Evolutionary conservation across 1,139 yeast genomes (phyloP).

Genomic region (Geotrichum restrictum): DNA sequence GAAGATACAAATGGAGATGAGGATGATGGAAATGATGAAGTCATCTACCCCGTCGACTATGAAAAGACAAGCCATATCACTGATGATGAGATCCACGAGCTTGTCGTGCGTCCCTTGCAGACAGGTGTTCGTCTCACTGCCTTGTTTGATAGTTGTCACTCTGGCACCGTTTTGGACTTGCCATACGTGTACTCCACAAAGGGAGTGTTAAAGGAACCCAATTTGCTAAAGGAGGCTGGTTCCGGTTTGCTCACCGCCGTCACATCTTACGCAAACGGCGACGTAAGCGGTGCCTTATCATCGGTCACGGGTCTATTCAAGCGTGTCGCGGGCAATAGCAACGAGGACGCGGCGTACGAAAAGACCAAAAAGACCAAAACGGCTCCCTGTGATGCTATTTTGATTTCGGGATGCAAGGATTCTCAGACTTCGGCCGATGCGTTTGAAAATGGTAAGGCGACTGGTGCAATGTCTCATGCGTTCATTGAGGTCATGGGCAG

Average conservation of each 20-base stretch:
- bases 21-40: slow-evolving; percentile 84
- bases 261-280: slow-evolving; percentile 68
- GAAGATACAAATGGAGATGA: slow-evolving; percentile 84
- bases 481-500: slow-evolving; percentile 66
- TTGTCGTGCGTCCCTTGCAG: slow-evolving; percentile 72
- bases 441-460: slow-evolving; percentile 65
- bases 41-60: slow-evolving; percentile 87
- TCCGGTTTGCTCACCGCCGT: slow-evolving; percentile 68
- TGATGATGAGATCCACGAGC: slow-evolving; percentile 81
- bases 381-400: slow-evolving; percentile 83
- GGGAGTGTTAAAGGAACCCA: slow-evolving; percentile 88
- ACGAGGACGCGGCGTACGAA: slow-evolving; percentile 43
- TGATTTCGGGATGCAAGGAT: slow-evolving; percentile 88
- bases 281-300: slow-evolving; percentile 53
- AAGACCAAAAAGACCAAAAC: slow-evolving; percentile 56
- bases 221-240: slow-evolving; percentile 80
- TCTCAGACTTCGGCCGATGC: slow-evolving; percentile 80
- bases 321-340: slow-evolving; percentile 39
- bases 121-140: slow-evolving; percentile 87
- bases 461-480: slow-evolving; percentile 95
- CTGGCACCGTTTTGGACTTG: slow-evolving; percentile 85
- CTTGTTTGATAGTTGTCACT: slow-evolving; percentile 87
- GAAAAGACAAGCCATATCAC: slow-evolving; percentile 66
- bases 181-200: slow-evolving; percentile 89
- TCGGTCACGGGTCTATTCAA: slow-evolving; percentile 52